Base-by-base conservation (phyloP, 495 filamentous ascomycete genomes). In the Pyrenula aspistea region DNA sequence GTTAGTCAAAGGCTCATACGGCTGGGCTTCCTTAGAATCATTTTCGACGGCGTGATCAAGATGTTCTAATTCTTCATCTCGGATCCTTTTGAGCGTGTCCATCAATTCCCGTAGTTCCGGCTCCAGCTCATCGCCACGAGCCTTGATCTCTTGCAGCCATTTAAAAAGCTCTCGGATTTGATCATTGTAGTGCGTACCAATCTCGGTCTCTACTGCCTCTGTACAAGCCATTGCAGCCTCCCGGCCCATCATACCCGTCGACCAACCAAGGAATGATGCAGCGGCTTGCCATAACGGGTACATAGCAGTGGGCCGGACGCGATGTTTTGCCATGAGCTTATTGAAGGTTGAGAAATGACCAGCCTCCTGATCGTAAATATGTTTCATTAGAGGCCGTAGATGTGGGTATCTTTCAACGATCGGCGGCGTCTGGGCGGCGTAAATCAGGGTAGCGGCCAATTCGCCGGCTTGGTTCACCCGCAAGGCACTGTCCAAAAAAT, bases 161-260 rank as follows among this genome's bases (percentile, higher is more conserved):
- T 82, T 80, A 24, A 97, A 64, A 63, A 98, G 73, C 47, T 78
- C 75, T 53, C 88, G 70, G 25, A 98, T 87, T 72, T 98, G 93
- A 48, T 83, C 84, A 67, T 98, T 98, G 67, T 98, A 98, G 69
- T 98, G 93, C 15, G 80, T 81, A 0, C 94, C 93, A 60, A 98
- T 98, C 75, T 97, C 93, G 24, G 94, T 98, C 74, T 98, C 93
- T 24, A 98, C 91, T 2, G 93, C 93, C 71, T 98, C 93, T 11
- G 93, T 98, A 66, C 93, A 98, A 22, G 94, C 93, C 93, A 98
- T 98, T 2, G 93, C 91, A 0, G 93, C 92, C 72, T 97, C 92
- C 47, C 87, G 81, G 0, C 94, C 91, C 77, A 97, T 77, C n/a
- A 91, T 67, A 0, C 84, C 93, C 1, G 93, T 98, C 2, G 80